Conservation (phyloP, 2,329 filamentous ascomycete genomes). For the Penicillium sp. region DNA sequence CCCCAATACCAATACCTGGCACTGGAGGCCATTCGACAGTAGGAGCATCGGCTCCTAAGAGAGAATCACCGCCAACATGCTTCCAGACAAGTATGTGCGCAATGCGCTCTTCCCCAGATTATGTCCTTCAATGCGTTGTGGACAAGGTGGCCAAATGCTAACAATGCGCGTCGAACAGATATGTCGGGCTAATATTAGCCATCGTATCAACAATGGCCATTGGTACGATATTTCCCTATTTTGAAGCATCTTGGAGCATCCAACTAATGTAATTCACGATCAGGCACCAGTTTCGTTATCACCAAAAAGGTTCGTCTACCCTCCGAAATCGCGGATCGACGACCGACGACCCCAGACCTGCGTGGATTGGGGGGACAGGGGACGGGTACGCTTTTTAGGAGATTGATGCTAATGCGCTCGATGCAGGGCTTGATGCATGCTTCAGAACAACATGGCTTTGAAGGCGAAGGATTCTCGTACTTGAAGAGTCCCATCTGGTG, state of each 20-base stretch:
- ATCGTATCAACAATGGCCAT: slow-evolving; percentile 51
- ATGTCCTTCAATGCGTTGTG: slow-evolving; percentile 2
- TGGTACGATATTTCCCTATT: slow-evolving; percentile 27
- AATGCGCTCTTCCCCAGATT: background rate
- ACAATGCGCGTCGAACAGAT: slow-evolving; percentile 35
- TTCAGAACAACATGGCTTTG: slow-evolving; percentile 88
- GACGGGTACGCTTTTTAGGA: background rate
- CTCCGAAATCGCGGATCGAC: slow-evolving; percentile 8
- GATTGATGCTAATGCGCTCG: slow-evolving; percentile 19
- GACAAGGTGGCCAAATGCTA: slow-evolving; percentile 20
- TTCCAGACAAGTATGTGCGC: slow-evolving; percentile 44
- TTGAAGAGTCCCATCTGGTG: slow-evolving; percentile 96
- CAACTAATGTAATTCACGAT: slow-evolving; percentile 10
- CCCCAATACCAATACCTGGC: slow-evolving; percentile 16
- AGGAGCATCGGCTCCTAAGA: slow-evolving; percentile 40
- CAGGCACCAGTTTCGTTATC: slow-evolving; percentile 95
- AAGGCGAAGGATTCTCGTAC: slow-evolving; percentile 94
- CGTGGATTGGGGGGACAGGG: background rate
- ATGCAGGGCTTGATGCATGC: slow-evolving; percentile 81
- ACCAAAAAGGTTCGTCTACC: slow-evolving; percentile 79
- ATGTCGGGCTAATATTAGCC: slow-evolving; percentile 48
- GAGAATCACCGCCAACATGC: slow-evolving; percentile 31
- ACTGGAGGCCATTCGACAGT: slow-evolving; percentile 33
- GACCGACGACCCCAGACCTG: background rate
- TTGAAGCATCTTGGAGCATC: background rate